A percentile compares a stretch with the other conserved stretches of the same genome.
Conservation (phyloP, 305 asterid species). For the Fraxinus floribunda region DNA sequence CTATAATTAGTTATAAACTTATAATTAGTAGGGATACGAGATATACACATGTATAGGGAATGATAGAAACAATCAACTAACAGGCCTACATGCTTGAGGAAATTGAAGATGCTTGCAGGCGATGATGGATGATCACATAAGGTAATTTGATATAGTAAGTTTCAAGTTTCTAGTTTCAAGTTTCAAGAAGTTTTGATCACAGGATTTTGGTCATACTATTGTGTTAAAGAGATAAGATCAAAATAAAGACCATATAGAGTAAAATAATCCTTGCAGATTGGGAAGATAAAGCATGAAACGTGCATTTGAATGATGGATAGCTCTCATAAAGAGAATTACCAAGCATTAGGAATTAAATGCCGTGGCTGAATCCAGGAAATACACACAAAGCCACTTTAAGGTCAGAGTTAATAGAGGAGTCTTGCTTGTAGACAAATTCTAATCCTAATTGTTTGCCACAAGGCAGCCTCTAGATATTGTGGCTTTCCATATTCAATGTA, state of each 20-base stretch:
- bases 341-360: neutral
- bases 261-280: neutral
- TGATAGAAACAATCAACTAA: neutral
- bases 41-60: neutral
- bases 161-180: neutral
- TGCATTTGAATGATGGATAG: neutral
- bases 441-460: neutral
- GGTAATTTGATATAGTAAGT: neutral
- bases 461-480: neutral
- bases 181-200: neutral
- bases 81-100: neutral
- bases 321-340: neutral
- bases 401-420: neutral
- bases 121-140: neutral
- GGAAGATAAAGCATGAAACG: neutral
- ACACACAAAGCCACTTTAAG: neutral
- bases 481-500: neutral
- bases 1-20: neutral
- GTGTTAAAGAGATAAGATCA: neutral
- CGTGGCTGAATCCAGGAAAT: neutral
- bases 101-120: neutral
- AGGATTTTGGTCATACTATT: neutral
- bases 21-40: neutral
- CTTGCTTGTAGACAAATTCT: neutral
- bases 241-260: neutral